phyloP scores from a whole-genome alignment of 2,329 filamentous ascomycete genomes.

The Harringtonia lauricola region DNA sequence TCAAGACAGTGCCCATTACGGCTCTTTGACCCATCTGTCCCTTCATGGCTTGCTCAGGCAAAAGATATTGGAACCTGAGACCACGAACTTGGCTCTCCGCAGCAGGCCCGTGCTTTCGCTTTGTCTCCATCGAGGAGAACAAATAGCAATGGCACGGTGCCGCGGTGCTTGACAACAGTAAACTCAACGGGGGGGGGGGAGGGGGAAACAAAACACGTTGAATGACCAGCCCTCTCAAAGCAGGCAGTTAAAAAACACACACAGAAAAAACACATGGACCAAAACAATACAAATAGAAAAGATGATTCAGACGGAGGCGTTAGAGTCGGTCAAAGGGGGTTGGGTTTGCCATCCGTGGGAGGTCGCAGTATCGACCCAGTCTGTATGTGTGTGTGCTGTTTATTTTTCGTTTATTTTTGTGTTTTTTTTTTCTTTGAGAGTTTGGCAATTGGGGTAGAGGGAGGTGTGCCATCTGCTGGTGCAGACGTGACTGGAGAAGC shows the following conservation, averaged over 20 bases:
- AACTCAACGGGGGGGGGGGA: neutral
- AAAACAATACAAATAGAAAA: neutral
- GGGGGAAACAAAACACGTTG: slow-evolving; percentile 1
- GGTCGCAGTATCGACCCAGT: slow-evolving; percentile 45
- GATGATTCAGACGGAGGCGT: neutral
- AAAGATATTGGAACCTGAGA: neutral
- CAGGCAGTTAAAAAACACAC: neutral
- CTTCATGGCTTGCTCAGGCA: slow-evolving; percentile 18
- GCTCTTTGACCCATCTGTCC: neutral
- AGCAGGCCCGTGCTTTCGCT: slow-evolving; percentile 4
- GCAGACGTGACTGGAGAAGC: neutral
- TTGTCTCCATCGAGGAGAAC: neutral
- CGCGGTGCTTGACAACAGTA: slow-evolving; percentile 8
- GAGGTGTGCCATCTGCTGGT: neutral
- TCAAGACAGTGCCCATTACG: slow-evolving; percentile 1
- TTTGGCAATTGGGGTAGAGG: neutral
- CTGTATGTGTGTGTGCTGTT: slow-evolving; percentile 12
- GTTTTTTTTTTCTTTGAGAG: neutral
- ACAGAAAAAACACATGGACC: too few species aligned
- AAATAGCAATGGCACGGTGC: neutral
- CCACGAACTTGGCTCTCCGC: slow-evolving; percentile 5
- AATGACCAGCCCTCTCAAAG: neutral
- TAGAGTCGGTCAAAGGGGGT: neutral
- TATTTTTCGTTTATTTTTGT: neutral
- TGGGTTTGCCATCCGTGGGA: slow-evolving; percentile 19